A percentile compares a stretch with the other conserved stretches of the same genome.
Conservation (phyloP, 2,329 filamentous ascomycete genomes). For the Colletotrichum musicola region DNA sequence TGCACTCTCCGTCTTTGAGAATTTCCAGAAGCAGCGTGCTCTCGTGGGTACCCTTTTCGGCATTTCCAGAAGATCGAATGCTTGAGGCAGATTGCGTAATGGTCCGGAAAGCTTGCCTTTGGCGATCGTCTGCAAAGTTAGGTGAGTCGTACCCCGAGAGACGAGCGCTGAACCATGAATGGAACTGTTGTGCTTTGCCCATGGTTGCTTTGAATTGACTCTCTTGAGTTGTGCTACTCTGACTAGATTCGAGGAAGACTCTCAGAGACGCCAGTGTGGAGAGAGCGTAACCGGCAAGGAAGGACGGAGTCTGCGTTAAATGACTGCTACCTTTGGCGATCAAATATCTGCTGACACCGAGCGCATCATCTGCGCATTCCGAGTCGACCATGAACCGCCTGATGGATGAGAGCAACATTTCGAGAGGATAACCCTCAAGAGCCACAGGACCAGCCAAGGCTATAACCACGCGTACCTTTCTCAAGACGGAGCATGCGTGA, state of each 20-base stretch:
- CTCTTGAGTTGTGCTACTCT: conserved; percentile 86
- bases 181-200: conserved; percentile 80
- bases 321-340: conserved; percentile 75
- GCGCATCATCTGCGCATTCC: conserved; percentile 89
- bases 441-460: conserved; percentile 80
- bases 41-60: conserved; percentile 78
- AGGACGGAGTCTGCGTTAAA: conserved; percentile 75
- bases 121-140: conserved; percentile 60
- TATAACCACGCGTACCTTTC: conserved; percentile 86
- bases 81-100: conserved; percentile 78
- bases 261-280: conserved; percentile 84
- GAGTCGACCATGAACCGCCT: conserved; percentile 83
- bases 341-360: conserved; percentile 89
- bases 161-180: conserved; percentile 81
- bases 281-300: conserved; percentile 83
- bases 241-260: conserved; percentile 79
- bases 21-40: conserved; percentile 84
- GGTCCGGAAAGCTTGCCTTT: conserved; percentile 70
- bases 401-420: conserved; percentile 89
- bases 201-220: conserved; percentile 84
- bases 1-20: conserved; percentile 76
- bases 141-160: conserved; percentile 72
- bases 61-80: conserved; percentile 77
- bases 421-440: conserved; percentile 83
- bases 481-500: conserved; percentile 86